Conservation (phyloP, 2,329 filamentous ascomycete genomes). For the Ophiostoma himal-ulmi region DNA sequence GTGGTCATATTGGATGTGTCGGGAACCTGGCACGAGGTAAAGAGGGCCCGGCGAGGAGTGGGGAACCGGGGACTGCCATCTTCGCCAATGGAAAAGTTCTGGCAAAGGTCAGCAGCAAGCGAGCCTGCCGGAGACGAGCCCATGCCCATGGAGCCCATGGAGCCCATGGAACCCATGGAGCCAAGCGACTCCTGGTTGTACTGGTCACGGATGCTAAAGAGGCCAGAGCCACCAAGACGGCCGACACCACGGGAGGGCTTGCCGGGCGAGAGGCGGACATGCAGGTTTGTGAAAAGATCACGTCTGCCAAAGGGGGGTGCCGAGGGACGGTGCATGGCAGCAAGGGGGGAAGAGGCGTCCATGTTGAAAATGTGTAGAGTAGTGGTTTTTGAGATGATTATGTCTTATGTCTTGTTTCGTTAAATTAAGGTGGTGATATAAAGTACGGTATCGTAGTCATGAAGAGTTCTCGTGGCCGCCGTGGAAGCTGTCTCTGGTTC, state of each 20-base stretch:
- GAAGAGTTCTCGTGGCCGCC: background rate
- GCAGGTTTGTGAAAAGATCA: slow-evolving; percentile 49
- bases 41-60: slow-evolving; percentile 78
- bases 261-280: slow-evolving; percentile 44
- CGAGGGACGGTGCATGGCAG: slow-evolving; percentile 74
- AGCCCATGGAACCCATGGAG: slow-evolving; percentile 40
- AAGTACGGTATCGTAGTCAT: slow-evolving; percentile 13
- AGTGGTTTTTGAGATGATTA: background rate
- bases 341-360: slow-evolving; percentile 90
- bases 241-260: slow-evolving; percentile 45
- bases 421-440: slow-evolving; percentile 9
- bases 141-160: slow-evolving; percentile 34
- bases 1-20: background rate
- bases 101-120: slow-evolving; percentile 86
- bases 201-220: slow-evolving; percentile 75
- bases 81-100: slow-evolving; percentile 91
- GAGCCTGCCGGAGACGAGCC: slow-evolving; percentile 89
- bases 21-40: slow-evolving; percentile 54
- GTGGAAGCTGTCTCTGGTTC: slow-evolving; percentile 8
- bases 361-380: slow-evolving; percentile 45
- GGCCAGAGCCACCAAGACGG: slow-evolving; percentile 32
- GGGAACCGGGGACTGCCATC: slow-evolving; percentile 72
- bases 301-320: slow-evolving; percentile 57
- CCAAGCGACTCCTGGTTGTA: slow-evolving; percentile 70
- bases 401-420: background rate